phyloP scores from a whole-genome alignment of 768 basidiomycete species.

The Boletus tomentosulus region DNA sequence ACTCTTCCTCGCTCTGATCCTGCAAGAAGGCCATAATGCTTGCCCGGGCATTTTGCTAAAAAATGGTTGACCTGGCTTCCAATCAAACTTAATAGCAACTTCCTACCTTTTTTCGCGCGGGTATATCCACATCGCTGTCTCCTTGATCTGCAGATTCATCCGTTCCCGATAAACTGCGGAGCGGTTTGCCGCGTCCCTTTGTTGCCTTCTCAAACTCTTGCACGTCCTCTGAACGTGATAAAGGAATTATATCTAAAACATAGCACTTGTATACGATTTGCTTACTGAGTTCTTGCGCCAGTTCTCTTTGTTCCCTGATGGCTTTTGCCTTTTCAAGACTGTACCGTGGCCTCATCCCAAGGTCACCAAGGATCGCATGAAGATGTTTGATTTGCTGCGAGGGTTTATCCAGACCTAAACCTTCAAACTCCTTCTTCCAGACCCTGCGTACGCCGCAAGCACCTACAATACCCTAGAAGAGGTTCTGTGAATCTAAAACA shows the following conservation, averaged over 20 bases:
- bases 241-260: not conserved
- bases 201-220: constrained; percentile 57
- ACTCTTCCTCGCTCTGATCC: constrained; percentile 64
- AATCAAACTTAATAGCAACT: not conserved
- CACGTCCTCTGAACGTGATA: constrained; percentile 59
- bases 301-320: constrained; percentile 69
- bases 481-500: not conserved
- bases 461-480: constrained; percentile 53
- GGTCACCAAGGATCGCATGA: constrained; percentile 57
- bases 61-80: not conserved
- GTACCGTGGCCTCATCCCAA: constrained; percentile 78
- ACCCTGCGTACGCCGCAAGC: constrained; percentile 76
- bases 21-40: constrained; percentile 70
- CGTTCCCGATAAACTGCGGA: constrained; percentile 7
- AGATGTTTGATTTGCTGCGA: constrained; percentile 63
- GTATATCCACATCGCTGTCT: constrained; percentile 29
- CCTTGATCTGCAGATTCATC: constrained; percentile 33
- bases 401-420: constrained; percentile 47
- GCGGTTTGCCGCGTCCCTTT: constrained; percentile 27
- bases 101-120: constrained; percentile 41
- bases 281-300: constrained; percentile 75
- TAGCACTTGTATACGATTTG: constrained; percentile 1
- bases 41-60: constrained; percentile 43
- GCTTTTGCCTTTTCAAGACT: constrained; percentile 78
- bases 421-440: constrained; percentile 73